These are phyloP conservation scores for Acanthamoeba sp. DNA, from an alignment of 208 protist species.

Conservation along the genomic window DNA sequence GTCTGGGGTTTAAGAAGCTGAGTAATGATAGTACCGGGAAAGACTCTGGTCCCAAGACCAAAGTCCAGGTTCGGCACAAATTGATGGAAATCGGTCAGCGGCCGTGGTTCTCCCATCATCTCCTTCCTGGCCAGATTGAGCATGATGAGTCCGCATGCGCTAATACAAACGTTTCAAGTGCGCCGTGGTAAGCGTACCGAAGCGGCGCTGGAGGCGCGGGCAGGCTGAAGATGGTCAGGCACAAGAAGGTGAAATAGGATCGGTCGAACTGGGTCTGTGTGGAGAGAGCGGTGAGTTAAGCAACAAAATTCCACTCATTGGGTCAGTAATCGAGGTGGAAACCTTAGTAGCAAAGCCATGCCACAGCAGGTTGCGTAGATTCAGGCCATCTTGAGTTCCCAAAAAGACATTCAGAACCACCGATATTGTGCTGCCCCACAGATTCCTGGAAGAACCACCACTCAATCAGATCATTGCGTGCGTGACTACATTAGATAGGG, in stretches of 20 bases:
- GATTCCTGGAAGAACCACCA: not conserved
- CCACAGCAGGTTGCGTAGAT: conserved; percentile 58
- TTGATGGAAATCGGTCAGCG: conserved; percentile 18
- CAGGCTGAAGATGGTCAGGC: conserved; percentile 46
- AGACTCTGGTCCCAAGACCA: conserved; percentile 1
- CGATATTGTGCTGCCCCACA: conserved; percentile 38
- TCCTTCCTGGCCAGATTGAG: not conserved
- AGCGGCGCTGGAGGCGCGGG: not conserved
- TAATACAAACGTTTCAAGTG: not conserved
- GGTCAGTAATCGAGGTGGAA: not conserved
- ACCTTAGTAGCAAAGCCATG: conserved; percentile 69
- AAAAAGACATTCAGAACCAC: conserved; percentile 49
- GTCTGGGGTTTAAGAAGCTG: too few species aligned
- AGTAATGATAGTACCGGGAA: conserved; percentile 32
- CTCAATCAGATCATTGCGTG: not conserved
- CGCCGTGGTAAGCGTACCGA: not conserved
- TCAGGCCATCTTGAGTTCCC: conserved; percentile 36
- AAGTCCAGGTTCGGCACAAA: conserved; percentile 59
- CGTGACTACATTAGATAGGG: not conserved
- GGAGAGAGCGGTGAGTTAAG: too few species aligned
- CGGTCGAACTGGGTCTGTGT: conserved; percentile 30
- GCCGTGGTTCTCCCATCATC: conserved; percentile 26
- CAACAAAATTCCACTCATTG: too few species aligned
- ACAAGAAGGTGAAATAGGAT: conserved; percentile 66
- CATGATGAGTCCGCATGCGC: not conserved